Base-by-base conservation (phyloP, 495 filamentous ascomycete genomes). In the Tetracladium setigerum region DNA sequence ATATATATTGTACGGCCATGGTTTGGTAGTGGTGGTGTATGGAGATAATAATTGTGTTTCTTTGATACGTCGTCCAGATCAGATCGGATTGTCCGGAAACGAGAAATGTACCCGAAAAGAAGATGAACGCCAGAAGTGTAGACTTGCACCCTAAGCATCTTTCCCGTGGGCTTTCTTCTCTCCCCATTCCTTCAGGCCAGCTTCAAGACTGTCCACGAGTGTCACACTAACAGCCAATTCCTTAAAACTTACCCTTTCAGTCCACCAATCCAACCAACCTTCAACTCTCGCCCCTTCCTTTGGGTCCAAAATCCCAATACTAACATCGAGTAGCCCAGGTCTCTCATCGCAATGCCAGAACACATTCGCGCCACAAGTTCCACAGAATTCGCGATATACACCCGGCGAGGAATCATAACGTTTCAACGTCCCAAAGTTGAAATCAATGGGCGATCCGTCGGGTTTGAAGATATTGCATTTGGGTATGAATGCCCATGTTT, bases 401-500 rank as follows among this genome's bases (percentile, higher is more conserved):
- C 67, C 67, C 0, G 68, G 60, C 2, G 76, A 77, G 52, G 77
- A 81, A 6, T 64, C 56, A 59, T 82, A 82, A 16, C 47, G 62
- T 46, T 63, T 68, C 57, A 84, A 62, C 1, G 67, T 72, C 4
- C 77, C 72, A 6, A 60, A 46, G 15, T 50, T 41, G 47, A 77
- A 81, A 18, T 69, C 60, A 4, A 78, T 59, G 0, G 62, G 59
- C 4, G 56, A 54, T 47, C 58, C 19, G 44, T 65, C 46, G 59
- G 68, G 30, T 24, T 80, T 66, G 42, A 66, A 62, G 49, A 87
- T 78, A 52, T 85, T 82, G 8, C 62, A 59, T 41, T 71, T 72
- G 4, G 82, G 82, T 13, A 86, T 62, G 49, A 86, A 87, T 0
- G 78, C 71, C 82, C 84, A 89, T 8, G 70, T 60, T 50, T 84